These are phyloP conservation scores for Colletotrichum phormii DNA, from an alignment of 2,329 filamentous ascomycete genomes.

Conservation along the genomic window DNA sequence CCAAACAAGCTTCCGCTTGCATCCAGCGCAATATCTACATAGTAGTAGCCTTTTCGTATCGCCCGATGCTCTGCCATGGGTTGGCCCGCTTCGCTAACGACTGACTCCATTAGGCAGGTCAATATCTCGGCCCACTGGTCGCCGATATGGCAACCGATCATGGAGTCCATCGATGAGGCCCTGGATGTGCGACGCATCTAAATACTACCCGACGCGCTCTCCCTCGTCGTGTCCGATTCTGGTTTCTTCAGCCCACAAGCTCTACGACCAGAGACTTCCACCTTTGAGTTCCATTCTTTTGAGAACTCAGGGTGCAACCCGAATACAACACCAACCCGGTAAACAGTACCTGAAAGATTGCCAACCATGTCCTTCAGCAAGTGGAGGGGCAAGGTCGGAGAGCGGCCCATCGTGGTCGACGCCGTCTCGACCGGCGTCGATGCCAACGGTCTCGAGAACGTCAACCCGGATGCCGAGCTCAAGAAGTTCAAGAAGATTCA, in stretches of 20 bases:
- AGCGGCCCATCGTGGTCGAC: constrained; percentile 52
- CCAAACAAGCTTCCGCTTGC: constrained; percentile 22
- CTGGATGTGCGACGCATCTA: constrained; percentile 9
- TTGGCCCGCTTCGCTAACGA: constrained; percentile 23
- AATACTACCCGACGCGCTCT: constrained; percentile 28
- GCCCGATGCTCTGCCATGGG: constrained; percentile 21
- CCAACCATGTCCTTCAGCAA: constrained; percentile 47
- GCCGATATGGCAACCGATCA: constrained; percentile 20
- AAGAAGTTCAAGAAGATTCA: constrained; percentile 62
- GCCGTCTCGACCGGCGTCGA: constrained; percentile 52
- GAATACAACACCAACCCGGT: background rate
- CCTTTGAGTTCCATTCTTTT: constrained; percentile 25
- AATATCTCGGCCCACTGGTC: constrained; percentile 26
- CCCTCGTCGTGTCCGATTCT: background rate
- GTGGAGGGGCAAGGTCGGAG: constrained; percentile 58
- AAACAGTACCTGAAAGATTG: background rate
- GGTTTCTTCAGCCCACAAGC: background rate
- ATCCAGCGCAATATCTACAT: constrained; percentile 4
- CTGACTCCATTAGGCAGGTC: constrained; percentile 34
- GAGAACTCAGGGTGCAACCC: constrained; percentile 17
- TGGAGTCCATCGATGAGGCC: background rate
- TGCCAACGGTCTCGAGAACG: constrained; percentile 52
- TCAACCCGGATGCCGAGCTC: constrained; percentile 52
- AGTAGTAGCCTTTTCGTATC: constrained; percentile 11
- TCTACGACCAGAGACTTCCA: constrained; percentile 3